A percentile compares a stretch with the other conserved stretches of the same genome.
Conservation (phyloP, 1,284 basidiomycete genomes). For the Pseudozyma pruni region DNA sequence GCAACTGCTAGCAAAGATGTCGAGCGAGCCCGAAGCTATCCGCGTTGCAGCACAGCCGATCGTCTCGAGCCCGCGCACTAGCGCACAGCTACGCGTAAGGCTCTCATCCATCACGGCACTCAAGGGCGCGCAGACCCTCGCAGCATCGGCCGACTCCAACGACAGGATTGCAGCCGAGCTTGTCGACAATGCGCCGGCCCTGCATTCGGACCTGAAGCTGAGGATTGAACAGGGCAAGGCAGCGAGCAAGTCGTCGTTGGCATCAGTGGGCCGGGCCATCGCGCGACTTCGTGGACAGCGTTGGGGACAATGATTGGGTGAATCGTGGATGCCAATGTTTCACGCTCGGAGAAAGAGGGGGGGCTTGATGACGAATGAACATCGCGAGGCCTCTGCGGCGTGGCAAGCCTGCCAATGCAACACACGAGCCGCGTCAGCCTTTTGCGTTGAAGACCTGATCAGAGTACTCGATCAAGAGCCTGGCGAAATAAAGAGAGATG, state of each 20-base stretch:
- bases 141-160: not conserved
- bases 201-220: constrained; percentile 11
- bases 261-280: too few species aligned
- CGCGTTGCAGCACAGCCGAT: not conserved
- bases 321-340: too few species aligned
- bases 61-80: not conserved
- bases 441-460: constrained; percentile 8
- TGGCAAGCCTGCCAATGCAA: too few species aligned
- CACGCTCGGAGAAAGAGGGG: too few species aligned
- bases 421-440: too few species aligned
- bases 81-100: not conserved
- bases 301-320: too few species aligned
- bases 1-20: too few species aligned
- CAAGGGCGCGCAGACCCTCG: not conserved
- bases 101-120: constrained; percentile 12
- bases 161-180: constrained; percentile 2
- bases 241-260: too few species aligned
- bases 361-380: too few species aligned
- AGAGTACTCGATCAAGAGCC: constrained; percentile 34
- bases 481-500: constrained; percentile 28
- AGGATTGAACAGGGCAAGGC: too few species aligned
- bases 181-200: constrained; percentile 8
- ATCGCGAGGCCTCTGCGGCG: too few species aligned
- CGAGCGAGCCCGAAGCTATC: constrained; percentile 15
- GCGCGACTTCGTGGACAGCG: too few species aligned